phyloP scores from a whole-genome alignment of 768 basidiomycete species.

The Pholiota microspora region DNA sequence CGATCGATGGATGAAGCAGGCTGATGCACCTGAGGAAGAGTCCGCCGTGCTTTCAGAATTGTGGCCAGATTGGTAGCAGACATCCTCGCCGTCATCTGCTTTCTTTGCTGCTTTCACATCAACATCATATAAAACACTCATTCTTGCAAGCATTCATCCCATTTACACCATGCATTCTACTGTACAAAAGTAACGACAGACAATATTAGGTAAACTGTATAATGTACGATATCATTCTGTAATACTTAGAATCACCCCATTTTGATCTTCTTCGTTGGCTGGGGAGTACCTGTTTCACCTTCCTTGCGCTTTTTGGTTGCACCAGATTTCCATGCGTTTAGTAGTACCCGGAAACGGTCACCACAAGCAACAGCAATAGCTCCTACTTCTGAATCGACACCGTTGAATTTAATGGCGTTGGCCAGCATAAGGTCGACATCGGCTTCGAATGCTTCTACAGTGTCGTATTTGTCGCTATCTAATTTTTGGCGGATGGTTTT shows the following conservation, averaged over 20 bases:
- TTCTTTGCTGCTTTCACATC: neutral
- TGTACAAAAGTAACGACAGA: slow-evolving; percentile 22
- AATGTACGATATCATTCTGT: slow-evolving; percentile 10
- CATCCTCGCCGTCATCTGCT: neutral
- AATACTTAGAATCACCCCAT: slow-evolving; percentile 34
- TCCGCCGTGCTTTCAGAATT: slow-evolving; percentile 50
- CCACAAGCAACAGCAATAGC: slow-evolving; percentile 48
- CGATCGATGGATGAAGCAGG: slow-evolving; percentile 90
- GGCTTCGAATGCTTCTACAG: slow-evolving; percentile 73
- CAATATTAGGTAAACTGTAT: slow-evolving; percentile 14
- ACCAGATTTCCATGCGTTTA: slow-evolving; percentile 46
- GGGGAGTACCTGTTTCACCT: slow-evolving; percentile 58
- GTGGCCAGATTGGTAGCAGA: slow-evolving; percentile 61
- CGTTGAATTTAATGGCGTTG: slow-evolving; percentile 91
- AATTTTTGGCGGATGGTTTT: slow-evolving; percentile 78
- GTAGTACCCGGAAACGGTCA: slow-evolving; percentile 52
- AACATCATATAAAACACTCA: slow-evolving; percentile 6
- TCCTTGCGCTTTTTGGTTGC: slow-evolving; percentile 74
- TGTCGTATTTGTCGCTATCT: slow-evolving; percentile 79
- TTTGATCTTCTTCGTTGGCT: slow-evolving; percentile 69
- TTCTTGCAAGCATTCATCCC: slow-evolving; percentile 3
- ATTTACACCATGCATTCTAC: slow-evolving; percentile 20
- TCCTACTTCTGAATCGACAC: slow-evolving; percentile 77
- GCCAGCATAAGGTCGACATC: slow-evolving; percentile 86
- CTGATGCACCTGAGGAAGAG: slow-evolving; percentile 77